These are phyloP conservation scores for Babesia caballi DNA, from an alignment of 169 alveolate genomes.

Conservation along the genomic window DNA sequence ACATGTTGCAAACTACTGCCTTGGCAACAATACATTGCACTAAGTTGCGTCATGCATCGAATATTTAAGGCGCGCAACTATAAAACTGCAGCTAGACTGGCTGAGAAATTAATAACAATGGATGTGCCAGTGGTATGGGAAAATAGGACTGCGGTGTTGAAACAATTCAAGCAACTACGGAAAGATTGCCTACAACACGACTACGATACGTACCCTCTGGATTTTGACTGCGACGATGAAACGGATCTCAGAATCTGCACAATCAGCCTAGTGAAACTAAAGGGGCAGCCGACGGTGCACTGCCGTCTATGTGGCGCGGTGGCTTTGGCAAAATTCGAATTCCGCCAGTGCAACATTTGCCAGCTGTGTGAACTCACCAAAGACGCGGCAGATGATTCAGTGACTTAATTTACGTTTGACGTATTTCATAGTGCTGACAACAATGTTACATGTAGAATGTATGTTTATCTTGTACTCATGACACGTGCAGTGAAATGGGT, in stretches of 20 bases:
- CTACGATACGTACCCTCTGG: conserved; percentile 28
- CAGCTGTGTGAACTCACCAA: conserved; percentile 40
- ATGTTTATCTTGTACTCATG: too few relatives aligned
- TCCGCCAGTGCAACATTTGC: conserved; percentile 46
- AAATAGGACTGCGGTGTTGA: conserved; percentile 54
- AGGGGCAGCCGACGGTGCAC: conserved; percentile 30
- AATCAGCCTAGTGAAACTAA: conserved; percentile 19
- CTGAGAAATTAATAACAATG: conserved; percentile 50
- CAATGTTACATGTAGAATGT: too few relatives aligned
- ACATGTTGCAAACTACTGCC: conserved; percentile 79
- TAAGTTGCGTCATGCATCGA: conserved; percentile 81
- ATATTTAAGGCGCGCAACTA: conserved; percentile 84
- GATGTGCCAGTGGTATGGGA: conserved; percentile 51
- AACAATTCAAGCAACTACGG: conserved; percentile 48
- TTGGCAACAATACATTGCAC: conserved; percentile 74
- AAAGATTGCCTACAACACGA: conserved; percentile 52
- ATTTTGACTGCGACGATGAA: conserved; percentile 22
- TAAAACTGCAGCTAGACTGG: conserved; percentile 75
- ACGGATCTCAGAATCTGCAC: conserved; percentile 45
- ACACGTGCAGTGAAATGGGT: too few relatives aligned
- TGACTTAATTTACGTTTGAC: too few relatives aligned
- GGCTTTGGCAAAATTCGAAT: conserved; percentile 37
- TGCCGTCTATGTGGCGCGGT: conserved; percentile 56
- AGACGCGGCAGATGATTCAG: too few relatives aligned
- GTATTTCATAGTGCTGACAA: too few relatives aligned